A percentile compares a stretch with the other conserved stretches of the same genome.
These are phyloP conservation scores for Coemansia sp. DNA, from an alignment of 192 early-diverging fungal genomes.

Conservation along the genomic window DNA sequence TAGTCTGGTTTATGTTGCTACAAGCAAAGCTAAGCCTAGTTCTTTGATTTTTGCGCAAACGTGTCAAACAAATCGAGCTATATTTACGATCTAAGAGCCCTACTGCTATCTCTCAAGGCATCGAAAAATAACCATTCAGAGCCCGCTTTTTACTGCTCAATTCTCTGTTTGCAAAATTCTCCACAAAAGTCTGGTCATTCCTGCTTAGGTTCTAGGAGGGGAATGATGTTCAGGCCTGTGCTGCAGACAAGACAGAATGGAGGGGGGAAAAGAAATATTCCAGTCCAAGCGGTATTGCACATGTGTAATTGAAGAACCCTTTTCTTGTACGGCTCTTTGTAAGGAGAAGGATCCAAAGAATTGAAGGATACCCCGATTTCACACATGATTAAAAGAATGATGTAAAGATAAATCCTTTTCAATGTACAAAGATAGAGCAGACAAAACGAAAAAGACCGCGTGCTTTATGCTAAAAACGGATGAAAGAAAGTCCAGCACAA, in stretches of 20 bases:
- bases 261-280: not conserved
- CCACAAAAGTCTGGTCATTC: not conserved
- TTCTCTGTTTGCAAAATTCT: not conserved
- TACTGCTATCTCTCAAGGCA: not conserved
- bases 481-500: not conserved
- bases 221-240: too few species aligned
- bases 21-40: not conserved
- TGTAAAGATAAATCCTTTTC: not conserved
- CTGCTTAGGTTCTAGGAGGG: too few species aligned
- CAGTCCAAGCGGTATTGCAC: too few species aligned
- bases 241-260: too few species aligned
- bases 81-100: not conserved
- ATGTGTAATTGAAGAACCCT: not conserved
- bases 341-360: not conserved
- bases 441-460: not conserved
- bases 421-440: not conserved
- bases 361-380: not conserved
- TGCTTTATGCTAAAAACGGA: not conserved
- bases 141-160: not conserved
- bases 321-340: not conserved
- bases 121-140: not conserved
- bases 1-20: not conserved
- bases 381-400: not conserved
- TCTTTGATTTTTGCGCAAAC: too few species aligned
- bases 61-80: not conserved